These are phyloP conservation scores for Nyssa sinensis DNA, from an alignment of 148 eudicot species.

Conservation along the genomic window DNA sequence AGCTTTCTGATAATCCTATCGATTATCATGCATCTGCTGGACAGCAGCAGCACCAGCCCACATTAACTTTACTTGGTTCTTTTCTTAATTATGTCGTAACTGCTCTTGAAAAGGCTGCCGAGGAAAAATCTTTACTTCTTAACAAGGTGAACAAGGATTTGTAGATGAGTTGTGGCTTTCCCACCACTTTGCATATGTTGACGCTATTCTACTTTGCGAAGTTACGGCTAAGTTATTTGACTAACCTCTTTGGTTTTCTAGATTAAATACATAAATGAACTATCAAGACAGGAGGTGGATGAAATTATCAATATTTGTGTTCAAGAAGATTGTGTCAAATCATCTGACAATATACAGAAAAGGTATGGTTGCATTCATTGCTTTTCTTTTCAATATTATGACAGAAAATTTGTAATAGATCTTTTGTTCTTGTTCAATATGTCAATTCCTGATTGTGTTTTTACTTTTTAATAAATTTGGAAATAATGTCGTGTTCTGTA, in stretches of 20 bases:
- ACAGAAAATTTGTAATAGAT: not conserved
- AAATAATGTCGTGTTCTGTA: too few species aligned
- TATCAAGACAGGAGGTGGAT: constrained; percentile 97
- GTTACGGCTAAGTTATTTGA: not conserved
- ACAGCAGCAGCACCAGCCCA: constrained; percentile 79
- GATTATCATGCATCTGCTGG: constrained; percentile 45
- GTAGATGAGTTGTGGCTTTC: not conserved
- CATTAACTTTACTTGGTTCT: constrained; percentile 53
- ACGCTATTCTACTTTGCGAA: not conserved
- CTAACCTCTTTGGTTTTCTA: constrained; percentile 25
- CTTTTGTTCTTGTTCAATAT: not conserved
- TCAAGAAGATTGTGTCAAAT: constrained; percentile 47
- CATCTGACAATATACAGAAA: constrained; percentile 79
- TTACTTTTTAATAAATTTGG: not conserved
- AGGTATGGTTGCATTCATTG: constrained; percentile 44
- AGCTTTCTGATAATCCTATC: constrained; percentile 61
- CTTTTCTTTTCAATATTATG: not conserved
- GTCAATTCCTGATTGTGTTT: not conserved
- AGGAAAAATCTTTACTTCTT: constrained; percentile 76
- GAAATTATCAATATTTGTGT: constrained; percentile 63
- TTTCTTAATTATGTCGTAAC: constrained; percentile 59
- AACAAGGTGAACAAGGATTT: constrained; percentile 60
- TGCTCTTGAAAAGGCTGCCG: constrained; percentile 81
- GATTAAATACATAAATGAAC: constrained; percentile 93
- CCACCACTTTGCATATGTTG: constrained; percentile 11